These are phyloP conservation scores for Incumbomyces lentus DNA, from an alignment of 2,329 filamentous ascomycete genomes.

Conservation along the genomic window DNA sequence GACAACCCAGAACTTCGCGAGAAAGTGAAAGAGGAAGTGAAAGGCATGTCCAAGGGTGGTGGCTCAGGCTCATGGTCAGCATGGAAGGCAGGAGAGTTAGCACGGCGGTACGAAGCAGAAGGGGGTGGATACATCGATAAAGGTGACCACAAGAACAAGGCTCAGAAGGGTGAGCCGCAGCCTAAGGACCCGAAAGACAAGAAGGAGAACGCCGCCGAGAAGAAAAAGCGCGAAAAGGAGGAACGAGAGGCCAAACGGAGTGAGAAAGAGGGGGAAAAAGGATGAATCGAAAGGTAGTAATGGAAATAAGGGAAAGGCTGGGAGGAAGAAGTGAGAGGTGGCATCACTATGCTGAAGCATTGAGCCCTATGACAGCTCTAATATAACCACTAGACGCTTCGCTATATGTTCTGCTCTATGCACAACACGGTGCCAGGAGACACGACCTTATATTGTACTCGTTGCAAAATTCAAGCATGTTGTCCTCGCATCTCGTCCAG, in stretches of 20 bases:
- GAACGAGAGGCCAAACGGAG: constrained; percentile 1
- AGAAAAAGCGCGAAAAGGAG: not conserved
- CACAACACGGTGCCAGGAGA: no score
- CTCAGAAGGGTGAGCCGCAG: constrained; percentile 17
- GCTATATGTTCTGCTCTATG: no score
- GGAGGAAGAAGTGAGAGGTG: not conserved
- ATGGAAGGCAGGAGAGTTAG: constrained; percentile 20
- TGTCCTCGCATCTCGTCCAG: no score
- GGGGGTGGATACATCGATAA: constrained; percentile 18
- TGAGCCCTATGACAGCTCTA: no score
- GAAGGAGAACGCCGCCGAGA: constrained; percentile 1
- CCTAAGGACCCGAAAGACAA: constrained; percentile 14
- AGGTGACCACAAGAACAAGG: constrained; percentile 18
- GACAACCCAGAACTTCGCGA: constrained; percentile 18
- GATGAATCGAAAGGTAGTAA: constrained; percentile 1
- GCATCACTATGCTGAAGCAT: no score
- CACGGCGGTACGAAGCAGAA: constrained; percentile 15
- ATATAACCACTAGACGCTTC: no score
- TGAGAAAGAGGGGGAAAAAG: not conserved
- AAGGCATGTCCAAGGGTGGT: constrained; percentile 16
- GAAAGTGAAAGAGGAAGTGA: constrained; percentile 20
- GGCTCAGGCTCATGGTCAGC: constrained; percentile 19
- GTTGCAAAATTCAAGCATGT: no score
- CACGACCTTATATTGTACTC: no score
- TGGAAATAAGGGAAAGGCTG: not conserved